Evolutionary conservation across 345 rosid genomes (phyloP), one percentile per base, ranked within the genome.

Genomic region (Dipteronia sinensis): DNA sequence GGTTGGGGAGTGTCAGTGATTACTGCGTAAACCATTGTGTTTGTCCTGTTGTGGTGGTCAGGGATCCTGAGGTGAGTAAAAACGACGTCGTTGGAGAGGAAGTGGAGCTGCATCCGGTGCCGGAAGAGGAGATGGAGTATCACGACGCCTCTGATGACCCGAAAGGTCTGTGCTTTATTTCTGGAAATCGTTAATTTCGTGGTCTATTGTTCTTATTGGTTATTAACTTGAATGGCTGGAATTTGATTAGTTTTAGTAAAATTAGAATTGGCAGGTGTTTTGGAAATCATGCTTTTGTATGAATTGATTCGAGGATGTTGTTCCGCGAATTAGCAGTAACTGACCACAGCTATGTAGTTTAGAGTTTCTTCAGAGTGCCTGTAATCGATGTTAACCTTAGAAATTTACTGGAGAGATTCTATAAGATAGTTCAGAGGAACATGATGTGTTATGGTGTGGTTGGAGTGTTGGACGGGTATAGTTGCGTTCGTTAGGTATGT

Each of bases 1-100:
- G 88, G 84, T 80, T 95, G 10, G 98, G 98, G 0, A 90, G 91
- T 12, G 97, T 95, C 3, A 93, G 98, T 69, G 97, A 93, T 83
- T 93, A 93, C 58, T 93, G 98, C 70, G 98, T 95, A 9, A 92
- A 82, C 27, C 95, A 93, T 83, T 93, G 98, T 71, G 87, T 87
- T 69, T 94, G 98, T 75, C 98, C 98, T 3, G 98, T 95, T 31
- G 91, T 95, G 66, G 94, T 93, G 23, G 88, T 83, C 38, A 85
- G 90, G 53, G 82, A 62, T 65, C 87, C 90, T 6, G 88, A 82
- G 10, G 85, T 80, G 73, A 83, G 79, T 34, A 86, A 85, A 22
- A 81, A 63, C 16, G 61, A 70, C 15, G 55, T 49, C 16, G 79
- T 59, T 12, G 84, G 65, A 22, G 74, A 65, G 38, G 86, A 82